phyloP scores from a whole-genome alignment of 345 rosid species.

The Aquilaria sinensis region DNA sequence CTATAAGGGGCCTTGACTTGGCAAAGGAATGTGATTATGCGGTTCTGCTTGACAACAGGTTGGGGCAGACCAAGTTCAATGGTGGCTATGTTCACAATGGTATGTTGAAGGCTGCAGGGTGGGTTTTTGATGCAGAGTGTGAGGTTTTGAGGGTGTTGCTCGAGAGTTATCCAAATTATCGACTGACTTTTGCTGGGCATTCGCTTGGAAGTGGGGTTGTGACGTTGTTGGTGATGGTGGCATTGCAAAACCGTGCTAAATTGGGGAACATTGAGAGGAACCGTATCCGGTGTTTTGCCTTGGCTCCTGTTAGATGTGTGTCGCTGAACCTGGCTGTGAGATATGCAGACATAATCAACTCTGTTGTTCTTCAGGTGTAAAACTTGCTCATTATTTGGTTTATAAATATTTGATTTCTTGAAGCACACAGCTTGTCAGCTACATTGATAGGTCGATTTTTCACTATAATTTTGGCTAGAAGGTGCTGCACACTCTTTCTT shows the following conservation, averaged over 20 bases:
- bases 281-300: conserved; percentile 72
- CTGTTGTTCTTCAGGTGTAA: conserved; percentile 81
- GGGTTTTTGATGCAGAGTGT: conserved; percentile 69
- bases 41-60: conserved; percentile 76
- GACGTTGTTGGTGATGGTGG: conserved; percentile 55
- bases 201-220: conserved; percentile 88
- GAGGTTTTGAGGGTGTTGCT: conserved; percentile 52
- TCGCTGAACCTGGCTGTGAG: conserved; percentile 89
- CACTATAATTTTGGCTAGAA: neutral
- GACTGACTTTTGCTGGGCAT: conserved; percentile 84
- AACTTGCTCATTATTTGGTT: neutral
- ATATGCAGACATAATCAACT: conserved; percentile 80
- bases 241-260: conserved; percentile 48
- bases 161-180: conserved; percentile 54
- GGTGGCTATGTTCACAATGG: conserved; percentile 97
- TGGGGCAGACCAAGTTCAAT: conserved; percentile 81
- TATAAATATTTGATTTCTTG: neutral
- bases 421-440: neutral
- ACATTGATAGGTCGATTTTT: too few relatives aligned
- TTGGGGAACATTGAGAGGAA: conserved; percentile 72
- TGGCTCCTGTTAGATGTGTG: conserved; percentile 91
- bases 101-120: conserved; percentile 68
- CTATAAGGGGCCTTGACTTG: conserved; percentile 76
- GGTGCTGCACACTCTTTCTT: neutral
- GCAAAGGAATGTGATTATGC: conserved; percentile 87